Base-by-base conservation (phyloP, 352 stramenopile species). In the Phytophthora cryptogea region DNA sequence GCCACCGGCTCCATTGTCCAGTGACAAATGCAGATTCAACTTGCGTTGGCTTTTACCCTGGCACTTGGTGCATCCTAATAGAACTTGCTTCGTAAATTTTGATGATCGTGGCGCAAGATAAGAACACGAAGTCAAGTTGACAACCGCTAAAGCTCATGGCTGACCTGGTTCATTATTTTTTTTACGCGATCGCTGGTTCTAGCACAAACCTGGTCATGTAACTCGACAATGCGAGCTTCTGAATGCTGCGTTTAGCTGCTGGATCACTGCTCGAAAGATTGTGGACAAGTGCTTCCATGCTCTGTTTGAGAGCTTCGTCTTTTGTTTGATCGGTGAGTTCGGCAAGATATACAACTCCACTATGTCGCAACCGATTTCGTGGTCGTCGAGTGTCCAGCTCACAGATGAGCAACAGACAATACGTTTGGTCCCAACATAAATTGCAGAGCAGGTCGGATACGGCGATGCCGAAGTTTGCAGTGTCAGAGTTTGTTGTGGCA, bases 251-350 rank as follows among this genome's bases (percentile, higher is more conserved):
- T 60, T 93, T 93, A 27, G 76, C 74, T 2, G 72, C 68, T 11
- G 78, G 71, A 43, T 90, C 81, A 50, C 81, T 89, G 81, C 81
- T 91, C 2, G 83, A 81, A 9, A 93, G 62, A 49, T 92, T 92
- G 53, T 91, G 83, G 0, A 76, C 76, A 0, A 89, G 59, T 0
- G 81, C 66, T 45, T 86, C 76, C 62, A 93, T 86, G 44, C 78
- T 91, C 52, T 74, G 66, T 11, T 74, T 70, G n/a, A 93, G 59
- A 26, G 72, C 70, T 0, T 55, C 50, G 33, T 90, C 65, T 1
- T 41, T 20, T 13, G 64, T 47, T 26, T 59, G 43, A n/a, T 93
- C 79, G 0, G 78, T 76, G 23, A 83, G 45, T 23, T 83, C 67
- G 1, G 66, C 49, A 30, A 93, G 80, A 44, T 78, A 90, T 3